Evolutionary conservation across 2,329 filamentous ascomycete species (phyloP).

Genomic region (Calycina marina): DNA sequence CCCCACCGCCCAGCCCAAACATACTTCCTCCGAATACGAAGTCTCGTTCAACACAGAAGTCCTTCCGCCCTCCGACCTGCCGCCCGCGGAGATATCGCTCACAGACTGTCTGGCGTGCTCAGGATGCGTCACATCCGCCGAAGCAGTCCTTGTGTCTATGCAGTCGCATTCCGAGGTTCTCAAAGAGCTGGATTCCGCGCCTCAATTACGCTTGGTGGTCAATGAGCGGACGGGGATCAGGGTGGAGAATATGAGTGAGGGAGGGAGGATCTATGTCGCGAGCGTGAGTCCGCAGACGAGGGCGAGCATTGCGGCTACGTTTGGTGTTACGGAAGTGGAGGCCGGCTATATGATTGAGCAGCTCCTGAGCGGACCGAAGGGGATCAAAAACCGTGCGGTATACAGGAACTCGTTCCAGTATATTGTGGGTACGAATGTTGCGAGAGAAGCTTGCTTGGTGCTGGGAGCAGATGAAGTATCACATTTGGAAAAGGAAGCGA

Average conservation of each 20-base stretch:
- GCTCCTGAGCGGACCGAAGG: conserved; percentile 55
- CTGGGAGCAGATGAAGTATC: conserved; percentile 61
- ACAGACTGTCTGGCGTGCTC: conserved; percentile 97
- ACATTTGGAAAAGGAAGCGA: conserved; percentile 19
- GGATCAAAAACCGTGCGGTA: conserved; percentile 54
- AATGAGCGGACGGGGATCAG: conserved; percentile 23
- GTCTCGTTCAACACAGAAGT: conserved; percentile 84
- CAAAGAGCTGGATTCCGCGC: conserved; percentile 57
- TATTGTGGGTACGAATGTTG: conserved; percentile 78
- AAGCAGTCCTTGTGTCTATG: conserved; percentile 88
- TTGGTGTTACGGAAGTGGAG: conserved; percentile 55
- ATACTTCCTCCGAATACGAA: conserved; percentile 40
- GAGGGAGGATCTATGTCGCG: conserved; percentile 71
- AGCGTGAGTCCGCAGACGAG: conserved; percentile 85
- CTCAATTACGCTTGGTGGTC: conserved; percentile 24
- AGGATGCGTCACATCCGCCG: conserved; percentile 91
- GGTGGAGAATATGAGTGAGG: conserved; percentile 38
- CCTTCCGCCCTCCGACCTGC: conserved; percentile 34
- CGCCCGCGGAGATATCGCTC: conserved; percentile 81
- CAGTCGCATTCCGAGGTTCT: conserved; percentile 91
- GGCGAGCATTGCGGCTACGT: conserved; percentile 77
- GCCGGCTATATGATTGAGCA: conserved; percentile 74
- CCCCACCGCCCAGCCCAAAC: conserved; percentile 41
- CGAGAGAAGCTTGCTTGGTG: conserved; percentile 72
- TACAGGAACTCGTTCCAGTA: conserved; percentile 70